Base-by-base conservation (phyloP, 1,284 basidiomycete genomes). In the Ceratobasidium sp. region DNA sequence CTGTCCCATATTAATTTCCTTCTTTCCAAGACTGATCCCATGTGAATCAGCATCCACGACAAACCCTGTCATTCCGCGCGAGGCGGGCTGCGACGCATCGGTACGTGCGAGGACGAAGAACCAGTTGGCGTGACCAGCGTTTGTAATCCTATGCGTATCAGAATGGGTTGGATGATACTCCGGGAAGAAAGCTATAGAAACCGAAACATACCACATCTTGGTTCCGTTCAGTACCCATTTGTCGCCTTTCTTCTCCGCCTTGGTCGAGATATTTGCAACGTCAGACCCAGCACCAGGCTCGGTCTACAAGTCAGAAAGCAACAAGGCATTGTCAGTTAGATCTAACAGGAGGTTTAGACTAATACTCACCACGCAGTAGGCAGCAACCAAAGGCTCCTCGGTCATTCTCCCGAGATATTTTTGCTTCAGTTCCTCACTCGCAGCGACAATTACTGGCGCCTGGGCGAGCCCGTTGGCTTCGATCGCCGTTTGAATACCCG, bases 1-100 rank as follows among this genome's bases (percentile, higher is more conserved):
- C 82, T 90, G 89, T 82, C 89, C 89, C 89, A 90, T 89, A 84
- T 90, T 90, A 81, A 90, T 86, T 81, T 89, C 87, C 84, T 90
- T 90, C 83, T 87, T 88, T 67, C 87, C 87, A 28, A 86, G 78
- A 10, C 80, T 81, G 77, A 90, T 86, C 5, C 89, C 89, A 0
- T 84, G 84, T 0, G 86, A 82, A 80, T 89, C 86, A 20, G 85
- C 88, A 64, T 90, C 89, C 40, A 89, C 88, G 33, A 89, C 87
- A 79, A 90, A 90, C 2, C 89, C 89, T 0, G 87, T 87, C 86
- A 90, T 87, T 12, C 87, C 84, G 81, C 86, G 88, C 82, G 85
- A 85, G 3, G 86, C 83, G 42, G 87, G 85, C 7, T 86, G 86
- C 6, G 80, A 68, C 0, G 86, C 82, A 81, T 90, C 88, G 23